Conservation (phyloP, 164 flowering plant species). For the Kalanchoe fedtschenkoi region DNA sequence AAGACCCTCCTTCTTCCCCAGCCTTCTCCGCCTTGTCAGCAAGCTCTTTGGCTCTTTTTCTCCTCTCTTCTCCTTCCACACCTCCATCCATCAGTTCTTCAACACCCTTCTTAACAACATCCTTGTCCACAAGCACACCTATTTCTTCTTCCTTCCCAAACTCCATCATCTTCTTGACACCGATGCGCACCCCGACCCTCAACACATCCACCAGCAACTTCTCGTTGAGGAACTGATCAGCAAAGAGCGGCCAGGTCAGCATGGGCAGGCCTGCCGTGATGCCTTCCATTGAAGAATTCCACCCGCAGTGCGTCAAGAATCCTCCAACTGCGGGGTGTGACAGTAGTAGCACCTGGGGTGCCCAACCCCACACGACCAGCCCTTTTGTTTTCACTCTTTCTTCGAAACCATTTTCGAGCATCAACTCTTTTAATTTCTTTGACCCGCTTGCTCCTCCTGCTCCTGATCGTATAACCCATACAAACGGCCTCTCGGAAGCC, state of each 20-base stretch:
- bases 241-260: slow-evolving; percentile 15
- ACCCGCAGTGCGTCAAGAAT: slow-evolving; percentile 17
- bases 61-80: slow-evolving; percentile 7
- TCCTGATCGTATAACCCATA: too few relatives aligned
- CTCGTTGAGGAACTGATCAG: slow-evolving; percentile 12
- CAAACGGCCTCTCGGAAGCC: slow-evolving; percentile 2
- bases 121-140: too few relatives aligned
- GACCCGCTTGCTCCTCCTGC: not conserved
- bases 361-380: slow-evolving; percentile 12
- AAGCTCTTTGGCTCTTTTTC: slow-evolving; percentile 5
- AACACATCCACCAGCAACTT: slow-evolving; percentile 8
- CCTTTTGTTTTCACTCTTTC: too few relatives aligned
- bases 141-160: too few relatives aligned
- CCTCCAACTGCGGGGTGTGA: slow-evolving; percentile 14
- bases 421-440: not conserved
- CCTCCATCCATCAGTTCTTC: too few relatives aligned
- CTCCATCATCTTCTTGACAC: too few relatives aligned
- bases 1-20: too few relatives aligned
- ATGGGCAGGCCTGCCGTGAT: slow-evolving; percentile 9
- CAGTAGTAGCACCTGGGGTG: slow-evolving; percentile 13
- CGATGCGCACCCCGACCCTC: slow-evolving; percentile 10
- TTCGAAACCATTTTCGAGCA: slow-evolving; percentile 1
- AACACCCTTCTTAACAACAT: not conserved
- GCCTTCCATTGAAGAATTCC: slow-evolving; percentile 15
- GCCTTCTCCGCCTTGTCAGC: slow-evolving; percentile 11